Evolutionary conservation across 768 basidiomycete species (phyloP), one percentile per base, ranked within the genome.

Genomic region (Boletellus sp.): DNA sequence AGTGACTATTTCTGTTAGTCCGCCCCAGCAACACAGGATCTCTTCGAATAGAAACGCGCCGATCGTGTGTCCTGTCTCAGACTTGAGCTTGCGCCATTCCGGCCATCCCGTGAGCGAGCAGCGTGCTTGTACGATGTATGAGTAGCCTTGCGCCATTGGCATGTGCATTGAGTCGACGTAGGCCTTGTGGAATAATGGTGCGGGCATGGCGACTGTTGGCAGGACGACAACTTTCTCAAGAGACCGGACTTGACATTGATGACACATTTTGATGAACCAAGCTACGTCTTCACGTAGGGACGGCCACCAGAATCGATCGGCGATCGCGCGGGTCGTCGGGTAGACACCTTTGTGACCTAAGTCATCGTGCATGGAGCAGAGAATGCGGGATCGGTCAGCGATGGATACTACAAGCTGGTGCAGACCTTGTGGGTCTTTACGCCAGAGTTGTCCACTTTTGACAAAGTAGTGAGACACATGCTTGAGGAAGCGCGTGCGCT

Each of bases 141-240:
- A 53, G 51, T 52, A 73, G 0, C 72, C 63, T 2, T 59, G 58
- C 0, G 71, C 61, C 0, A 42, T 49, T 0, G 70, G 74, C 58
- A 78, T 67, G 42, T 64, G 57, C 73, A 78, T 76, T 0, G 70
- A 67, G 54, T 78, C 70, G 8, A 72, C 57, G 32, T 76, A 67
- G 0, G 69, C 62, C 26, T 72, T 70, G 11, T 33, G 35, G 20
- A 54, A 54, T 4, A 51, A 13, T 0, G 48, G 53, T 1, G 28
- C 5, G 1, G 50, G 47, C 15, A 24, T 53, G 0, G 47, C 11
- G 2, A 51, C 37, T 0, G 24, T 47, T 0, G 11, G 53, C 16
- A 47, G 47, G 72, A 75, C 55, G 1, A 47, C 20, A 0, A 74
- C 37, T 10, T 64, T 63, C 0, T 47, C 12, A 0, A 54, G 48